Conservation (phyloP, 2,329 filamentous ascomycete species). For the Aspergillus ochraceoroseus region DNA sequence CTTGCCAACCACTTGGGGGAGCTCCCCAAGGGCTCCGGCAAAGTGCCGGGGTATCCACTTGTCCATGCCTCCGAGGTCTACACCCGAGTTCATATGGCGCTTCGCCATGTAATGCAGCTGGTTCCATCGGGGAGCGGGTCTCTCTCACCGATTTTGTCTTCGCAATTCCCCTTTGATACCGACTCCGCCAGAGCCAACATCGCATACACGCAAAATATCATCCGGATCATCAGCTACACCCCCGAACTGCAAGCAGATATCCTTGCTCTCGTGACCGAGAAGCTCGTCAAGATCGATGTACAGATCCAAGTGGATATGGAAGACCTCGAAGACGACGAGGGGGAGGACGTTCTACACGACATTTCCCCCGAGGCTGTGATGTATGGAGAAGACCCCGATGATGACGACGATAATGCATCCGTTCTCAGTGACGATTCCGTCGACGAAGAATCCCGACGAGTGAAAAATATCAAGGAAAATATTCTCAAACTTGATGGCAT, state of each 20-base stretch:
- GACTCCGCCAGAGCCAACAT: conserved; percentile 75
- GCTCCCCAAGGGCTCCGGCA: conserved; percentile 52
- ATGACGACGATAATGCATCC: conserved; percentile 64
- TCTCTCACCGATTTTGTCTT: conserved; percentile 61
- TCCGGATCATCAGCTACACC: conserved; percentile 71
- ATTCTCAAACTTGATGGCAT: conserved; percentile 89
- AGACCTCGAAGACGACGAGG: conserved; percentile 82
- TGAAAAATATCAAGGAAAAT: conserved; percentile 71
- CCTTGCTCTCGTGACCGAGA: conserved; percentile 74
- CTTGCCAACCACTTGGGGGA: conserved; percentile 71
- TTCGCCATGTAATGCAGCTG: conserved; percentile 71
- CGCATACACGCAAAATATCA: conserved; percentile 79
- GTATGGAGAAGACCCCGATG: conserved; percentile 32
- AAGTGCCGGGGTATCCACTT: conserved; percentile 51
- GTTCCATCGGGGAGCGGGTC: conserved; percentile 72
- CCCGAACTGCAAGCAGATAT: conserved; percentile 74
- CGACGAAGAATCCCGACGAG: conserved; percentile 43
- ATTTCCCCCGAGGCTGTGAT: conserved; percentile 30
- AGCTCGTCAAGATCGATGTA: conserved; percentile 88
- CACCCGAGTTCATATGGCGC: conserved; percentile 66
- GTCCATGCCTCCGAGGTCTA: conserved; percentile 64
- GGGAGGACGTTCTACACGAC: conserved; percentile 60
- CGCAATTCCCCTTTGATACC: conserved; percentile 69
- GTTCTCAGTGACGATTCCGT: conserved; percentile 58
- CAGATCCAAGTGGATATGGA: conserved; percentile 92